Base-by-base conservation (phyloP, 2,329 filamentous ascomycete species). In the Hymenoscyphus repandus region DNA sequence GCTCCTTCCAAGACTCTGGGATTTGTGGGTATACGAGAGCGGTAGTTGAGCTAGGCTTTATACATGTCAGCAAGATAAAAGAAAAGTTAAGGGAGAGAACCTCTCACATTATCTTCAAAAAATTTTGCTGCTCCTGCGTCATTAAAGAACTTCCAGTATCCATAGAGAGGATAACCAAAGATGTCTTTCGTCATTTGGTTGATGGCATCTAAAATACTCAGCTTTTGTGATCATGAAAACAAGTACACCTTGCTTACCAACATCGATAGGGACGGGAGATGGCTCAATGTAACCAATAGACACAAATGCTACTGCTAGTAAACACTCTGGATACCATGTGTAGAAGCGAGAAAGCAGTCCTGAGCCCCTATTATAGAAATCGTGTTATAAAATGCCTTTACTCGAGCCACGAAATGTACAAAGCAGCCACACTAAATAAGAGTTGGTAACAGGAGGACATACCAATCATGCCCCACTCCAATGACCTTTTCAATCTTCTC, bases 81-180 rank as follows among this genome's bases (percentile, higher is more conserved):
- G 2, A 33, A 15, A 44, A 5, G 9, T 22, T 44, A 9, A 32
- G 3, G 18, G 12, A 17, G 11, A 15, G 6, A 12, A 43, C 12
- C n/a, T 36, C 18, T 38, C 20, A 45, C 47, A 18, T 44, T 36
- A 20, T 5, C 32, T 18, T 49, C 33, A 2, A 43, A 17, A 37
- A 53, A 38, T 15, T 42, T 39, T n/a, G 38, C 49, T 5, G 56
- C 53, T 36, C 52, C 49, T 13, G 50, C 47, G n/a, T 46, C 49
- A n/a, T 52, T 43, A 12, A 58, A 56, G 4, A 56, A 51, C n/a
- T 50, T 36, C 50, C 47, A 51, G 36, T 58, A 56, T 12, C 56
- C 56, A 36, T 50, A 51, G 6, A 47, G 20, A 12, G 41, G n/a
- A n/a, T 52, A 56, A 11, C 56, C 53, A 18, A 55, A 39, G 9